Percentiles rank a stretch among this genome's conserved stretches.
Evolutionary conservation across 805 yeast species (phyloP).

Genomic region (Helenozyma rhizophorensis): DNA sequence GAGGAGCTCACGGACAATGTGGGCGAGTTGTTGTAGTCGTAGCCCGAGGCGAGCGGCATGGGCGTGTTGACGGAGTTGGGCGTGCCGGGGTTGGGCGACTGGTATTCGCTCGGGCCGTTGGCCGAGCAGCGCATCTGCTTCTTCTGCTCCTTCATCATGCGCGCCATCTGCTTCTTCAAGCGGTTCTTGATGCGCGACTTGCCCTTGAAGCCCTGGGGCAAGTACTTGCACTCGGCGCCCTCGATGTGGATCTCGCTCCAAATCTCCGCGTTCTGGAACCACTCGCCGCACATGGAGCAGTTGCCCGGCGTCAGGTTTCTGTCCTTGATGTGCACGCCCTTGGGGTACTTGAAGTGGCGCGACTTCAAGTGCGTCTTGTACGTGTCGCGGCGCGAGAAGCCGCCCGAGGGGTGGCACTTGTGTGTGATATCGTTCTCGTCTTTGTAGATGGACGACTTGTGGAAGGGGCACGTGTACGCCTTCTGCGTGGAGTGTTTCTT

Average conservation of each 20-base stretch:
- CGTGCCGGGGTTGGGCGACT: slow-evolving; percentile 14
- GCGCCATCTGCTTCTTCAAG: slow-evolving; percentile 34
- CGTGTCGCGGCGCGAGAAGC: slow-evolving; percentile 57
- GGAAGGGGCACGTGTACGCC: slow-evolving; percentile 56
- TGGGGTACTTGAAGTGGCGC: slow-evolving; percentile 53
- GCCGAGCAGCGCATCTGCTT: slow-evolving; percentile 4
- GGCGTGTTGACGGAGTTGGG: slow-evolving; percentile 16
- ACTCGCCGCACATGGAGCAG: slow-evolving; percentile 53
- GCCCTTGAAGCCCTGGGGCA: slow-evolving; percentile 42
- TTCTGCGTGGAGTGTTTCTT: slow-evolving; percentile 47
- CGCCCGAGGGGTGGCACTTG: slow-evolving; percentile 55
- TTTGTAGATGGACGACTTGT: slow-evolving; percentile 29
- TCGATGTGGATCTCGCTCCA: slow-evolving; percentile 52
- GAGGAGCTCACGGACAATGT: slow-evolving; percentile 12
- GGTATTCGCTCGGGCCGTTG: slow-evolving; percentile 7
- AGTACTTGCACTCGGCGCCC: slow-evolving; percentile 44
- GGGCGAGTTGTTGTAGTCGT: slow-evolving; percentile 15
- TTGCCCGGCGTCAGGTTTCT: slow-evolving; percentile 42
- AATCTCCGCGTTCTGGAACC: slow-evolving; percentile 43
- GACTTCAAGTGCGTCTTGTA: slow-evolving; percentile 56
- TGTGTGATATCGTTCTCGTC: slow-evolving; percentile 39
- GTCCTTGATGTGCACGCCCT: slow-evolving; percentile 47
- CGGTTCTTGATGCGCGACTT: slow-evolving; percentile 41
- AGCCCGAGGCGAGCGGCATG: slow-evolving; percentile 10
- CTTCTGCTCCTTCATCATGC: slow-evolving; percentile 14